Evolutionary conservation across 768 basidiomycete species (phyloP).

Genomic region (Mrakia blollopis): DNA sequence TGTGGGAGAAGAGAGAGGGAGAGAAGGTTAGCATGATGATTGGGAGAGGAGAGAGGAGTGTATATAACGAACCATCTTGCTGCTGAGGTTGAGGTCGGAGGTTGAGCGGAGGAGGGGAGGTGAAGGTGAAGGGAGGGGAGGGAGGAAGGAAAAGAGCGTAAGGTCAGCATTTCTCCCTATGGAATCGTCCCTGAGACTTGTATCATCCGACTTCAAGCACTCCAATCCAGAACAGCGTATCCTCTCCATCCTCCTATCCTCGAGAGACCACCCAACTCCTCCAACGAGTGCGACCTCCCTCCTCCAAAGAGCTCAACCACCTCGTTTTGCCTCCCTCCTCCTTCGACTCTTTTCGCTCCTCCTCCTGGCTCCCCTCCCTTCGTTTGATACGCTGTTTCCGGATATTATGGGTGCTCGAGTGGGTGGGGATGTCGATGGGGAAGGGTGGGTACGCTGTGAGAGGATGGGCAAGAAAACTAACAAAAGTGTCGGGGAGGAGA

Average conservation of each 20-base stretch:
- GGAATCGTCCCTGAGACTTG: background rate
- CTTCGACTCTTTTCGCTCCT: background rate
- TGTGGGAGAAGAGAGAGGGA: background rate
- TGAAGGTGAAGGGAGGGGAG: background rate
- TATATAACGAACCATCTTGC: slow-evolving; percentile 11
- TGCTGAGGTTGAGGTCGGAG: background rate
- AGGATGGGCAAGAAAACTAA: background rate
- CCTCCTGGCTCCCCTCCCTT: background rate
- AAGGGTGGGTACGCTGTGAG: background rate
- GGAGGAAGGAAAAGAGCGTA: background rate
- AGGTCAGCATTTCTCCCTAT: slow-evolving; percentile 10
- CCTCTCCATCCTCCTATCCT: background rate
- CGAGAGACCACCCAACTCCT: background rate
- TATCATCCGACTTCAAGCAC: background rate
- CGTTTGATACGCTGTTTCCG: background rate
- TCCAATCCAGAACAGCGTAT: slow-evolving; percentile 5
- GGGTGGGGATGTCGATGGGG: background rate
- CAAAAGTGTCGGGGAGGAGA: background rate
- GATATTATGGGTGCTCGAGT: background rate
- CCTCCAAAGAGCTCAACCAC: background rate
- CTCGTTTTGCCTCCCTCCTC: too few relatives aligned
- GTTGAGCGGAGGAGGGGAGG: background rate
- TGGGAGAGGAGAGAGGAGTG: background rate
- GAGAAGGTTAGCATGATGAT: background rate
- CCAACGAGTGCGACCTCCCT: background rate